A percentile compares a stretch with the other conserved stretches of the same genome.
Conservation (phyloP, 176 grass and related monocot species). For the Oryza meyeriana region DNA sequence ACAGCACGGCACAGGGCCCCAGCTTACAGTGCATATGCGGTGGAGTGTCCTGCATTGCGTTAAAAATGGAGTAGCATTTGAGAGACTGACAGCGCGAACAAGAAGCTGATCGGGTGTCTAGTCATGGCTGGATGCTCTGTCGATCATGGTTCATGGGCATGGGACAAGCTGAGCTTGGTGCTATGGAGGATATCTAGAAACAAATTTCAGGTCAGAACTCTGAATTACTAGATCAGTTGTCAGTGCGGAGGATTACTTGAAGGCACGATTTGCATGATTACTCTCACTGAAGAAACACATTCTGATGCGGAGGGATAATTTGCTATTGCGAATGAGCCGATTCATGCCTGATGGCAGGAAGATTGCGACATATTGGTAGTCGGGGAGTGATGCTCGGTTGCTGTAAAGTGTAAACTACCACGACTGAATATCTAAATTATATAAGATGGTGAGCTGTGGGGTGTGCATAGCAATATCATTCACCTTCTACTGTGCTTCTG, state of each 20-base stretch:
- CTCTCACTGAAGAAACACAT: background rate
- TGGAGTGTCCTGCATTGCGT: slow-evolving; percentile 18
- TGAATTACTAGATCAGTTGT: background rate
- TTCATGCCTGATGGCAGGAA: background rate
- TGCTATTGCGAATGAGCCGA: background rate
- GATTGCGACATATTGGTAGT: background rate
- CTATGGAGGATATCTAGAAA: background rate
- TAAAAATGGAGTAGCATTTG: background rate
- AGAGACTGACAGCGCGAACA: slow-evolving; percentile 33
- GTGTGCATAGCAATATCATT: background rate
- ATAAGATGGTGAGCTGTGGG: background rate
- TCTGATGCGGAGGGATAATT: background rate
- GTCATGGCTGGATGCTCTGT: slow-evolving; percentile 5
- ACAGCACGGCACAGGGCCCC: slow-evolving; percentile 9
- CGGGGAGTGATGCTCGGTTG: background rate
- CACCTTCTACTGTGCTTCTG: background rate
- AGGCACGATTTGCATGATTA: slow-evolving; percentile 8
- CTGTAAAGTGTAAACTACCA: background rate
- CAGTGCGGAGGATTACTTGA: slow-evolving; percentile 13
- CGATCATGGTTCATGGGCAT: background rate
- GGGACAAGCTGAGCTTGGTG: background rate
- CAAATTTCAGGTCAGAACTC: background rate
- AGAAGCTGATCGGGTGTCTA: background rate
- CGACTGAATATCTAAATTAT: background rate
- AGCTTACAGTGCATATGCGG: slow-evolving; percentile 5